Evolutionary conservation across 1,284 basidiomycete genomes (phyloP), one percentile per base, ranked within the genome.

Genomic region (Rhodotorula sp.): DNA sequence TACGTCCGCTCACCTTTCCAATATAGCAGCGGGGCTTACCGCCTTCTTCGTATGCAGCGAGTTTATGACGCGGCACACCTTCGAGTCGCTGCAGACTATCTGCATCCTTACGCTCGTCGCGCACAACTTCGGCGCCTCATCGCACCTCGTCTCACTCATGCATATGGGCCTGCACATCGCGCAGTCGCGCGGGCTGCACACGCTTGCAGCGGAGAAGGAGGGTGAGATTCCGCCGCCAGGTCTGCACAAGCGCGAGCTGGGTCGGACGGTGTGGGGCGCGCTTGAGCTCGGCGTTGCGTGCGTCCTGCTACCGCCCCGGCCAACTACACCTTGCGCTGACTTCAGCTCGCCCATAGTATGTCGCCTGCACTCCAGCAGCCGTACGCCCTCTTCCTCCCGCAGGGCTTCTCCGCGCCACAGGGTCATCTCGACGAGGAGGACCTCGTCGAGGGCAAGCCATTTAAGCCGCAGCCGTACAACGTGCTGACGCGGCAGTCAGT

Each of bases 51-150:
- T 13, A 2, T 12, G 7, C 34, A 59, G 57, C 41, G 58, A 60
- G 29, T 48, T 60, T 44, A 48, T 60, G 58, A 60, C 58, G 17
- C 58, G 44, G n/a, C 58, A 60, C 58, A 60, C 58, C 6, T 29
- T 60, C 29, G n/a, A 25, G 19, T 41, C 58, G 32, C 29, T 29
- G 21, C 58, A 60, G 12, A 13, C 58, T 9, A 48, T 60, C 29
- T 60, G 58, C 58, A 60, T 60, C 44, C 44, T 48, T 44, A 60
- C 58, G 32, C 58, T 60, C 9, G 17, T 21, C 58, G 58, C 58
- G 27, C n/a, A 44, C 57, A 37, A 36, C 32, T 60, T 60, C 29
- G 41, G 44, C 29, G 58, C 58, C 8, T 32, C n/a, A 7, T 25
- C 39, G 15, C 41, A 46, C n/a, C 44, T 60, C 32, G 32, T 48